Percentiles rank a stretch among this genome's conserved stretches.
These are phyloP conservation scores for Aspergillus neoniger DNA, from an alignment of 2,329 filamentous ascomycete species.

Conservation along the genomic window DNA sequence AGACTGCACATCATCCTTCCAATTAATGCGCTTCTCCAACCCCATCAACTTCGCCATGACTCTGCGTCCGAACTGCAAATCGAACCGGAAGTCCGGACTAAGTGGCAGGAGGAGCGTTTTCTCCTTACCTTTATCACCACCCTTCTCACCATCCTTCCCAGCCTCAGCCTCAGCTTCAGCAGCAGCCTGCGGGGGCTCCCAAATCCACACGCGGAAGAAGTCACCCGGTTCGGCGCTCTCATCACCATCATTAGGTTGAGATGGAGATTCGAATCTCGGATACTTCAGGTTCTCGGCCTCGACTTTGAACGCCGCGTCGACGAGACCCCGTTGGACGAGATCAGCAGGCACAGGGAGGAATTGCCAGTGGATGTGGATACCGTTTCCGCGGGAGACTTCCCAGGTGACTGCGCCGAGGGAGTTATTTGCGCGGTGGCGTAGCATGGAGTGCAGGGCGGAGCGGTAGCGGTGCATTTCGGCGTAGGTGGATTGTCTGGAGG, in stretches of 20 bases:
- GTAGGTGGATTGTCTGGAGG: constrained; percentile 61
- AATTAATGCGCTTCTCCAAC: constrained; percentile 75
- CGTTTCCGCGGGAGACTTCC: constrained; percentile 80
- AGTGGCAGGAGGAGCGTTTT: constrained; percentile 75
- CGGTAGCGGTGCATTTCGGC: constrained; percentile 84
- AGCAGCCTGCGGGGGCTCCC: constrained; percentile 48
- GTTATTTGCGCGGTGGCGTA: constrained; percentile 50
- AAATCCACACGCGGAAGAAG: constrained; percentile 83
- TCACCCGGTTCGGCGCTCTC: constrained; percentile 52
- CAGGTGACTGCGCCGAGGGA: constrained; percentile 83
- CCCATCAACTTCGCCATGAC: constrained; percentile 86
- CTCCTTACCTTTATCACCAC: constrained; percentile 40
- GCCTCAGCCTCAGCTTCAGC: background rate
- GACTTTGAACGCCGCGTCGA: constrained; percentile 85
- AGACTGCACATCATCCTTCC: constrained; percentile 80
- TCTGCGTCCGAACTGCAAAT: constrained; percentile 83
- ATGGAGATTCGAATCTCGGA: constrained; percentile 51
- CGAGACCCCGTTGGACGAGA: constrained; percentile 69
- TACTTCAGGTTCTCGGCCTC: constrained; percentile 75
- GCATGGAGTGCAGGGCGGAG: constrained; percentile 74
- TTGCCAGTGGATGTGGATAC: constrained; percentile 94
- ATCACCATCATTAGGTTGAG: constrained; percentile 38
- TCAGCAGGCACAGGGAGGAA: constrained; percentile 74
- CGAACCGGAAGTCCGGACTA: constrained; percentile 72
- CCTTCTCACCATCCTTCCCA: background rate